Evolutionary conservation across 768 basidiomycete genomes (phyloP), one percentile per base, ranked within the genome.

Genomic region (Gautieria morchelliformis): DNA sequence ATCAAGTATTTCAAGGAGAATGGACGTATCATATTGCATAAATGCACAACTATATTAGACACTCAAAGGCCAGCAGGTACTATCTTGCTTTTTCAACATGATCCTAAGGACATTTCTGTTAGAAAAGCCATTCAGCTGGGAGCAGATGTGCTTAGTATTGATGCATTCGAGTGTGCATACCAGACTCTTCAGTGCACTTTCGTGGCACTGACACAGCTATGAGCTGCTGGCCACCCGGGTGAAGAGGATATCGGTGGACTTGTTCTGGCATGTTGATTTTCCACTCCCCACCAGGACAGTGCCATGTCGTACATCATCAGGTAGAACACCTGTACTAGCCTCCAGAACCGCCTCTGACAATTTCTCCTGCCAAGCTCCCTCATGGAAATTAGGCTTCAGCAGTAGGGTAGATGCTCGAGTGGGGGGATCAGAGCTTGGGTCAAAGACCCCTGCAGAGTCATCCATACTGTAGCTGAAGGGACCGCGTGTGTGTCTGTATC

Each of bases 161-260:
- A 94, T 58, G 91, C 92, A 0, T 89, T 94, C 60, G 92, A 94
- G 76, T 94, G 91, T 89, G n/a, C n/a, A 79, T 58, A 9, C 56
- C 55, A 20, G 55, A 52, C 27, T 30, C 60, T 6, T 27, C 33
- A 24, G 24, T 41, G 39, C 53, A 12, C 40, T 50, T 22, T 44
- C 51, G 52, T 45, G 60, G 60, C 63, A 59, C 58, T 42, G 27
- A 62, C 63, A 45, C 39, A 61, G 27, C 42, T 60, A 51, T 1
- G 64, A 92, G 89, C 90, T 66, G 93, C 92, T 32, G 93, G 93
- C 24, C 91, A 93, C 69, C 92, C 92, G 17, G 94, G 94, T 60
- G 94, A 96, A 66, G 89, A 95, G 44, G 94, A 96, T 66, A 87
- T 96, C 22, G 89, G 89, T 3, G 89, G 87, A 4, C 65, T 95